These are phyloP conservation scores for Eucalyptus viminalis DNA, from an alignment of 345 rosid genomes.

Conservation along the genomic window DNA sequence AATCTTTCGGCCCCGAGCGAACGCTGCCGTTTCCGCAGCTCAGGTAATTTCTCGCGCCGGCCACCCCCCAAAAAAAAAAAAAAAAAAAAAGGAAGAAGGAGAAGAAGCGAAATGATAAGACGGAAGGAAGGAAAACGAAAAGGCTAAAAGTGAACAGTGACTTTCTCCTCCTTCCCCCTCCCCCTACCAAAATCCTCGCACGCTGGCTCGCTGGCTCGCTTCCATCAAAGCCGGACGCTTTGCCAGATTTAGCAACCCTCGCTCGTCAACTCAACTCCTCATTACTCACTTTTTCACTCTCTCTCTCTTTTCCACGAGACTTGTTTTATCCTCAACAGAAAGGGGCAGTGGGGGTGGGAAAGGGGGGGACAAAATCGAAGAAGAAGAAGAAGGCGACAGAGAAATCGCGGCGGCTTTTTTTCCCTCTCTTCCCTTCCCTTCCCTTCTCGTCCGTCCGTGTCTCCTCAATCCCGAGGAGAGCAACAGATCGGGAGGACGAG, in stretches of 20 bases:
- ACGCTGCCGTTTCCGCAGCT: background rate
- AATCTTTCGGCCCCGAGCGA: background rate
- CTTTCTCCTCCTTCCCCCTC: background rate
- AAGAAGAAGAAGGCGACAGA: background rate
- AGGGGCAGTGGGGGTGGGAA: background rate
- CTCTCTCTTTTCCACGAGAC: background rate
- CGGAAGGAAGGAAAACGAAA: background rate
- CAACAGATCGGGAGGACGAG: background rate
- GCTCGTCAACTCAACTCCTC: background rate
- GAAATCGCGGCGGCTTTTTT: background rate
- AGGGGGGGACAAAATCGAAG: background rate
- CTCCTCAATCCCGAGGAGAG: background rate
- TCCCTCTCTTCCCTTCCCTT: background rate
- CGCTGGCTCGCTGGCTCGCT: background rate
- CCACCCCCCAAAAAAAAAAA: background rate
- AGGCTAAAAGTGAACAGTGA: background rate
- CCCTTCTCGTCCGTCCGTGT: background rate
- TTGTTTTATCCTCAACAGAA: background rate
- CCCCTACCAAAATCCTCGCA: background rate
- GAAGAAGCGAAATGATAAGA: background rate
- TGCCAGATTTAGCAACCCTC: background rate
- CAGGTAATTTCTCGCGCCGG: background rate
- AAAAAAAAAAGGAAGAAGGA: no score
- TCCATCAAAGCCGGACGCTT: background rate
- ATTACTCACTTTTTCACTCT: background rate